A percentile compares a stretch with the other conserved stretches of the same genome.
Conservation (phyloP, 1,284 basidiomycete species). For the Cryptococcus neoformans region DNA sequence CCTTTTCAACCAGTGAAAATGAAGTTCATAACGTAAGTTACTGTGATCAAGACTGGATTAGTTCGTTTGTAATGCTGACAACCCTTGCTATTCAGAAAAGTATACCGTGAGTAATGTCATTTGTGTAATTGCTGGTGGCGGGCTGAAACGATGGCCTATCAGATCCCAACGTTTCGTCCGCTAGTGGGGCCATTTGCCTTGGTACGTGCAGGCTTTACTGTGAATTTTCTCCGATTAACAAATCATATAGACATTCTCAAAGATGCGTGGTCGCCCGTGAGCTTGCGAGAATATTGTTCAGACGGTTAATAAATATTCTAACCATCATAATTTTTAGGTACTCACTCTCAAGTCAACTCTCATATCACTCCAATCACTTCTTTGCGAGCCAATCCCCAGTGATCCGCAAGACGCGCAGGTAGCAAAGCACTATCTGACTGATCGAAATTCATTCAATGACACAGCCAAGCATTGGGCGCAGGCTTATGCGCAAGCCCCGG, state of each 20-base stretch:
- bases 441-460: slow-evolving; percentile 79
- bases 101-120: slow-evolving; percentile 66
- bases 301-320: too few relatives aligned
- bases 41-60: background rate
- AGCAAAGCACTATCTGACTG: slow-evolving; percentile 92
- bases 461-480: slow-evolving; percentile 95
- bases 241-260: slow-evolving; percentile 64
- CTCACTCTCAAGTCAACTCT: slow-evolving; percentile 95
- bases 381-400: slow-evolving; percentile 95
- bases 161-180: slow-evolving; percentile 87
- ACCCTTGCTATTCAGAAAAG: slow-evolving; percentile 55
- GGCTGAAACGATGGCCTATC: background rate
- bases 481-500: slow-evolving; percentile 74
- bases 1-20: slow-evolving; percentile 98
- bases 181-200: slow-evolving; percentile 58
- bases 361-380: slow-evolving; percentile 89
- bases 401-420: slow-evolving; percentile 99
- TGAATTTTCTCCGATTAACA: background rate
- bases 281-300: too few relatives aligned
- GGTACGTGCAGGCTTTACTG: slow-evolving; percentile 14
- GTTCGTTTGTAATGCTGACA: slow-evolving; percentile 5
- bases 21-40: slow-evolving; percentile 80
- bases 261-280: slow-evolving; percentile 71
- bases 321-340: slow-evolving; percentile 50
- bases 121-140: background rate